Evolutionary conservation across 164 flowering plant genomes (phyloP), one percentile per base, ranked within the genome.

Genomic region (Annona cherimola): DNA sequence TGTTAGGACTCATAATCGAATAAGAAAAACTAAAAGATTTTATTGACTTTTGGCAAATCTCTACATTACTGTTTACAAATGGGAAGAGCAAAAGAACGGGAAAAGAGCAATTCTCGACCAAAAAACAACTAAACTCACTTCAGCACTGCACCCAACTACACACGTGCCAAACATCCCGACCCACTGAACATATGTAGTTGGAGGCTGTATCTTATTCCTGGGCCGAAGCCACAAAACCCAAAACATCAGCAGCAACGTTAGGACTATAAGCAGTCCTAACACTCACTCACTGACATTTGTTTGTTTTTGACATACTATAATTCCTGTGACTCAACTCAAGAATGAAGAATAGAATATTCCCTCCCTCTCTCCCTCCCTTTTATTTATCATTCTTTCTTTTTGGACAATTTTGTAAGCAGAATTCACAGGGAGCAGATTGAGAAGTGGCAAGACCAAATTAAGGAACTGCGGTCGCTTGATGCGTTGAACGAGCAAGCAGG

Each of bases 391-490:
- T n/a, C 40, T 6, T 16, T 43, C 19, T 65, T 45, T 16, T 3
- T 3, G 4, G 4, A 39, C 4, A 26, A 1, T 62, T 3, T 42
- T 61, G 43, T 55, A 3, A 73, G 74, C 89, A 94, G 98, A 77
- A 80, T 89, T 40, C 96, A 91, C 76, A 86, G 80, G 81, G 94
- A 89, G 70, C 90, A 87, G 73, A 81, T 87, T 45, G 92, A 88
- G 73, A 90, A 88, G 78, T 94, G 94, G 98, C 90, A 89, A 74
- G 92, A 92, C 43, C 96, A 90, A 74, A 88, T 94, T 65, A 88
- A 84, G 80, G 92, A 87, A 77, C 76, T 90, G 75, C 80, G 92
- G 66, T 45, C 80, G 75, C 83, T 91, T 45, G 97, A 92, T 79
- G 81, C 82, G 35, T 80, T 86, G 3, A 91, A 89, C 67, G 93